Evolutionary conservation across 225 moss, liverwort and hornwort genomes (phyloP), one percentile per base, ranked within the genome.

Genomic region (Sphagnum tenellum): DNA sequence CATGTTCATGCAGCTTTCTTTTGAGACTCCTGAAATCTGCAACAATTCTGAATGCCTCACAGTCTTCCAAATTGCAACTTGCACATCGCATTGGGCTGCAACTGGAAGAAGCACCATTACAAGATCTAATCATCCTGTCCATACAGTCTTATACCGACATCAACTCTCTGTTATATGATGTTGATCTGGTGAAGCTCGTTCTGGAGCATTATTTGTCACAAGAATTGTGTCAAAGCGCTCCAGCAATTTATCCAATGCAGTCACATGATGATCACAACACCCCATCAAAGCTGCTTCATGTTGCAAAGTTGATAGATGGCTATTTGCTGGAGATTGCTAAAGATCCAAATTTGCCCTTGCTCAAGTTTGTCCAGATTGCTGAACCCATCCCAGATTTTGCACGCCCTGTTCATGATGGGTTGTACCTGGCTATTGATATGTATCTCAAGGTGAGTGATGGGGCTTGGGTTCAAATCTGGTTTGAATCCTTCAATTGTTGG

Each of bases 361-460:
- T 71, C 4, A 90, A 90, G 71, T 90, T 94, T 46, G 67, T 84
- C 53, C 75, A 74, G 53, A 77, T 94, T 45, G 88, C 86, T 4
- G 90, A 94, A 64, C 72, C 82, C 29, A 81, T 94, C 56, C 90
- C 90, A 11, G 90, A 86, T 62, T 81, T 78, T 46, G 80, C 90
- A 4, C 82, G 93, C 12, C 84, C 88, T 12, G 77, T 82, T 58
- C 90, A 94, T 47, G 93, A 94, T 64, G 93, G 93, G 45, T 69
- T 94, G 66, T 94, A 94, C 53, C 84, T 88, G 57, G 88, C 78
- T 11, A 78, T 94, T 56, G 93, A 94, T 67, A 90, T 88, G 77
- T 94, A 84, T 70, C 90, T 94, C 48, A 94, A 88, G 90, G 93
- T 94, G 62, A 64, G 29, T 29, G 29, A 29, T 0, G 29, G 29